These are phyloP conservation scores for Suillus ampliporus DNA, from an alignment of 768 basidiomycete species.

Conservation along the genomic window DNA sequence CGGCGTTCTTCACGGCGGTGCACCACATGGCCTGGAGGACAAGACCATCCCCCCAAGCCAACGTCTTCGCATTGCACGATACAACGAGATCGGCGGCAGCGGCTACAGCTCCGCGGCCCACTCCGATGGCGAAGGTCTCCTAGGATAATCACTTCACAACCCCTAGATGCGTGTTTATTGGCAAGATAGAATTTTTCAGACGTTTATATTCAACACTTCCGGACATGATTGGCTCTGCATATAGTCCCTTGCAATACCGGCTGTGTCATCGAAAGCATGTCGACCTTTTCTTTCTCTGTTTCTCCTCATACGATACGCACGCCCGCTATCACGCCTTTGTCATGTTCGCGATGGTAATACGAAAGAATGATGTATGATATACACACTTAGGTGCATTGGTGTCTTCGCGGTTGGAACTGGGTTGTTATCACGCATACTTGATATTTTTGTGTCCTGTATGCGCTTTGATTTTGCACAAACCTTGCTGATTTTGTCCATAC, in stretches of 20 bases:
- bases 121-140: slow-evolving; percentile 61
- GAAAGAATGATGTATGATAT: neutral
- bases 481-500: too few species aligned
- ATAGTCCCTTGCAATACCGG: slow-evolving; percentile 11
- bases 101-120: slow-evolving; percentile 61
- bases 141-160: slow-evolving; percentile 34
- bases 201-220: neutral
- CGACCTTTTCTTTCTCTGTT: neutral
- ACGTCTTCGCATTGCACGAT: slow-evolving; percentile 70
- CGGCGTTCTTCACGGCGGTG: slow-evolving; percentile 57
- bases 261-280: slow-evolving; percentile 7
- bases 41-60: slow-evolving; percentile 76
- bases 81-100: slow-evolving; percentile 54
- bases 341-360: slow-evolving; percentile 16
- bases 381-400: neutral
- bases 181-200: slow-evolving; percentile 2
- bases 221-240: slow-evolving; percentile 9
- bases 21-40: slow-evolving; percentile 61
- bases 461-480: too few species aligned
- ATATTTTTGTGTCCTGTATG: too few species aligned
- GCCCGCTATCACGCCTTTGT: slow-evolving; percentile 18
- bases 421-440: neutral
- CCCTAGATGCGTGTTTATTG: neutral
- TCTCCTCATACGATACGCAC: slow-evolving; percentile 20
- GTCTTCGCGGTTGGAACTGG: neutral